A percentile compares a stretch with the other conserved stretches of the same genome.
These are phyloP conservation scores for Cryptococcus deneoformans DNA, from an alignment of 1,284 basidiomycete genomes.

Conservation along the genomic window DNA sequence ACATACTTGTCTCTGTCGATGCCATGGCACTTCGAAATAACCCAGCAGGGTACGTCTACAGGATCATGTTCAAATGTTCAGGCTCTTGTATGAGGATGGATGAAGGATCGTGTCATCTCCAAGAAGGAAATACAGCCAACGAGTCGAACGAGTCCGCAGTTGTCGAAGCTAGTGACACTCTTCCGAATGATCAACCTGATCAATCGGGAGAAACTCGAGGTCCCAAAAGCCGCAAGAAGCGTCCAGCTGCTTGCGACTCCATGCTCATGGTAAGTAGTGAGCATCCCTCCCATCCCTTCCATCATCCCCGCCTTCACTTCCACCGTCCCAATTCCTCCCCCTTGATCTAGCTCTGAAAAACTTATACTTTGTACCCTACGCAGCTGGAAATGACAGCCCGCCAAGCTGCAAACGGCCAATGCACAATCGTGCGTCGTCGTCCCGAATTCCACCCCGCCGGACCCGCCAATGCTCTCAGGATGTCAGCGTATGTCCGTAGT, in stretches of 20 bases:
- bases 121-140: neutral
- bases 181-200: neutral
- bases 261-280: neutral
- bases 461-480: neutral
- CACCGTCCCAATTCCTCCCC: neutral
- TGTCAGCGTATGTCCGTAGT: conserved; percentile 2
- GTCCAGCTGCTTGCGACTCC: neutral
- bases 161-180: no score
- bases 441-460: neutral
- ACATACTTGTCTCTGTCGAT: neutral
- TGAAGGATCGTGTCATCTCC: neutral
- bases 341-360: neutral
- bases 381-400: conserved; percentile 1
- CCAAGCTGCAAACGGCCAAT: conserved; percentile 1
- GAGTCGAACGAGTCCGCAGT: neutral
- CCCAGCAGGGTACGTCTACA: neutral
- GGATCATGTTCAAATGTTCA: conserved; percentile 1
- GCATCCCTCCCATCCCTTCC: neutral
- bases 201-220: neutral
- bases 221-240: neutral
- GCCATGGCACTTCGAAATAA: neutral
- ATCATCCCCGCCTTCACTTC: neutral
- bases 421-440: neutral
- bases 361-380: neutral
- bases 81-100: neutral